Conservation (phyloP, 495 filamentous ascomycete genomes). For the Neurospora sp. region DNA sequence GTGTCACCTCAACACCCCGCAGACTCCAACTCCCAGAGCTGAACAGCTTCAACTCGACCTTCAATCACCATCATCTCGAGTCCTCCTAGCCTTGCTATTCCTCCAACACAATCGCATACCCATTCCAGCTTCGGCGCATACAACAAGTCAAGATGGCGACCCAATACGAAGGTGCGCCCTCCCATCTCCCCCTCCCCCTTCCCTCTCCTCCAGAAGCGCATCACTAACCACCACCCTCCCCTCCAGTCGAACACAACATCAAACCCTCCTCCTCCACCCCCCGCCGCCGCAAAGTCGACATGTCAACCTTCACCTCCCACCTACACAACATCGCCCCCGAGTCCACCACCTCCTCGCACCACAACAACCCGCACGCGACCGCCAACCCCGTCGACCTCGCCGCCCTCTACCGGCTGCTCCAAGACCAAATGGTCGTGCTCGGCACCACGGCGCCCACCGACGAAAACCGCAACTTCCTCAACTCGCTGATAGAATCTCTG, state of each 20-base stretch:
- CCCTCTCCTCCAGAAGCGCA: not conserved
- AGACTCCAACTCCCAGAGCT: not conserved
- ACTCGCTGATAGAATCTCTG: constrained; percentile 51
- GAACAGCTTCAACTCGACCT: not conserved
- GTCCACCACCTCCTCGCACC: constrained; percentile 17
- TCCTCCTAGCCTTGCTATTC: not conserved
- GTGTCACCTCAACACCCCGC: not conserved
- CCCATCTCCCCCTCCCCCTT: constrained; percentile 4
- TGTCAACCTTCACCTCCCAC: constrained; percentile 78
- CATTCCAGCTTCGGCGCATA: not conserved
- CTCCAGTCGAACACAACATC: constrained; percentile 81
- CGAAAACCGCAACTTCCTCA: constrained; percentile 53
- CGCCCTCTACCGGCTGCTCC: constrained; percentile 46
- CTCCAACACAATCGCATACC: not conserved
- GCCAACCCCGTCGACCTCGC: constrained; percentile 65
- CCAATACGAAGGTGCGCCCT: constrained; percentile 34
- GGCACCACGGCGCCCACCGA: constrained; percentile 38
- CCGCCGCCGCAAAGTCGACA: constrained; percentile 60
- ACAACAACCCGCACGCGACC: constrained; percentile 51
- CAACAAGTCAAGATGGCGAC: constrained; percentile 24
- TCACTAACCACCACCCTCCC: not conserved
- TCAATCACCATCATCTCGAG: not conserved
- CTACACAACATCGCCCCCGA: constrained; percentile 53
- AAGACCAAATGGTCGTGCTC: constrained; percentile 39
- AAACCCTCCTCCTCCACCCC: constrained; percentile 27